Base-by-base conservation (phyloP, 2,329 filamentous ascomycete genomes). In the Daldinia sp. region DNA sequence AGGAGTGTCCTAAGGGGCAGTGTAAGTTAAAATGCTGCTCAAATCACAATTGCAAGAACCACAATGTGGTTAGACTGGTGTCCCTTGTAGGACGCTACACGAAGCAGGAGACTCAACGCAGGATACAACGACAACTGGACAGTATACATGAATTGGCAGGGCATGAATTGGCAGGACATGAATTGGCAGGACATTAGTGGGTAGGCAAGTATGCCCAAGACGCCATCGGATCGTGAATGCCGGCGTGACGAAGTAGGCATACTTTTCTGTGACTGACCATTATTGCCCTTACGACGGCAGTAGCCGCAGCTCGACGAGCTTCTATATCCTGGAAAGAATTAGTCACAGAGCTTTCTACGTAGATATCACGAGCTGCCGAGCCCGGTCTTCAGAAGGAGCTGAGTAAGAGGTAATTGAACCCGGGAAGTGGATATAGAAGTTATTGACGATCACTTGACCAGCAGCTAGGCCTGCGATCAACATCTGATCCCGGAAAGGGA, bases 1-100 rank as follows among this genome's bases (percentile, higher is more conserved):
- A 94, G 25, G 88, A 90, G 72, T 85, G 90, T 71, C 90, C 91
- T 93, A 71, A 25, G 63, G 41, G 55, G 49, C 47, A 41, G 63
- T 35, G 47, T 61, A 70, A 51, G 70, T 73, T 58, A 77, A 75
- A 45, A 71, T 39, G 52, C 62, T 66, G 57, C 61, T 68, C 66
- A 67, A 68, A 71, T 68, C 64, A 71, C 54, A 59, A 63, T 51
- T 43, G 51, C 58, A 56, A 66, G 61, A 39, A 43, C 39, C 23
- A 35, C 61, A 60, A 70, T 65, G 67, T 65, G 67, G 58, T 58
- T 61, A 34, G 61, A 37, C 47, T n/a, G 52, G 29, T 54, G 56
- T 50, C 39, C 45, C 45, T 56, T 56, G 56, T 63, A 63, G 52
- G 51, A 68, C 60, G 64, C 43, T 68, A 61, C 57, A 66, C 49